phyloP scores from a whole-genome alignment of 1,284 basidiomycete species.

The Inonotus obliquus region DNA sequence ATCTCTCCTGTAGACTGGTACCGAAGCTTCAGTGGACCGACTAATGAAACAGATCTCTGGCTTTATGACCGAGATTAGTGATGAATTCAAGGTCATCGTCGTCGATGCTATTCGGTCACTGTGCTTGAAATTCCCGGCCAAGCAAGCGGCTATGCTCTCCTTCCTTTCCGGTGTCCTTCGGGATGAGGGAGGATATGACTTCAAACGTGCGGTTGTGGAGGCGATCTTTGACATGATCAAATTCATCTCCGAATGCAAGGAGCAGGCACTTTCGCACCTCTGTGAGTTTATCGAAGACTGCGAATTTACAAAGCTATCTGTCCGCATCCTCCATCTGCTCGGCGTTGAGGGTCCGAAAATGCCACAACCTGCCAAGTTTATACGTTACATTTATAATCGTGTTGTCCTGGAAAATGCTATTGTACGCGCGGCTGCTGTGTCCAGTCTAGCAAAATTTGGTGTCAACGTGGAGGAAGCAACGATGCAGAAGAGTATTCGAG shows the following conservation, averaged over 20 bases:
- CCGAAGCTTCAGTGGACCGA: conserved; percentile 97
- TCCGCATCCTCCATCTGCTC: conserved; percentile 92
- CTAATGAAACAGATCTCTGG: conserved; percentile 99
- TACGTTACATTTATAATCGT: conserved; percentile 99
- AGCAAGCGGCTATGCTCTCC: conserved; percentile 92
- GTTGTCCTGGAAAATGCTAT: conserved; percentile 99
- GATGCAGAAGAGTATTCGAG: conserved; percentile 83
- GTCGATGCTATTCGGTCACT: conserved; percentile 98
- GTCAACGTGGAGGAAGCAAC: conserved; percentile 77
- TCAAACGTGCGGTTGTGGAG: conserved; percentile 98
- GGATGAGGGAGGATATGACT: conserved; percentile 98
- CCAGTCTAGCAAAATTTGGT: conserved; percentile 95
- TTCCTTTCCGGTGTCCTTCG: conserved; percentile 93
- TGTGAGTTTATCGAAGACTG: conserved; percentile 99
- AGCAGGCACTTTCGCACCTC: conserved; percentile 95
- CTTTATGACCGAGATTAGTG: conserved; percentile 99
- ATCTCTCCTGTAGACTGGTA: conserved; percentile 68
- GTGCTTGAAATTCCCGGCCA: conserved; percentile 97
- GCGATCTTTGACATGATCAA: conserved; percentile 99
- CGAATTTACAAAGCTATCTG: conserved; percentile 99
- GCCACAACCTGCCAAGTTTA: conserved; percentile 95
- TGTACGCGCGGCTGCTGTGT: conserved; percentile 94
- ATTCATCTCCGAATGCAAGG: conserved; percentile 93
- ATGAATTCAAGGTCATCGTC: conserved; percentile 99
- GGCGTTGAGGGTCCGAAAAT: conserved; percentile 96